A percentile compares a stretch with the other conserved stretches of the same genome.
Conservation (phyloP, 106 monocot genomes). For the Acorus gramineus region DNA sequence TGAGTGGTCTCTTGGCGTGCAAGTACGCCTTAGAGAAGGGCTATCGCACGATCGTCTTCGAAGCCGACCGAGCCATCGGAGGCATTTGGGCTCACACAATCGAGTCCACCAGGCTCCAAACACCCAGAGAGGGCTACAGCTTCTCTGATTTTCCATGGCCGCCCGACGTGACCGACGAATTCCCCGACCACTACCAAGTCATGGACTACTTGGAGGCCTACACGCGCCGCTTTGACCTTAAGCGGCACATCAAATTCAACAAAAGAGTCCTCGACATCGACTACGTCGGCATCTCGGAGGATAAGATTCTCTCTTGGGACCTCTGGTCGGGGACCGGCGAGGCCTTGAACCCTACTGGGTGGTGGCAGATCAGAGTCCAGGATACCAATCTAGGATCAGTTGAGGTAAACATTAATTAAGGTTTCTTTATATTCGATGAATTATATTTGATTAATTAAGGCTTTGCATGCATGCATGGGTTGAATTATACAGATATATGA, state of each 20-base stretch:
- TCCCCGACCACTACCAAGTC: constrained; percentile 3
- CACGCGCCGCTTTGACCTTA: constrained; percentile 5
- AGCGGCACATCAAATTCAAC: constrained; percentile 6
- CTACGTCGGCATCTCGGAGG: constrained; percentile 7
- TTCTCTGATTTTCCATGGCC: constrained; percentile 18
- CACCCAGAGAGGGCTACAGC: neutral
- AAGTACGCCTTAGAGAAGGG: constrained; percentile 11
- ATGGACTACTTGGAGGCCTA: constrained; percentile 6
- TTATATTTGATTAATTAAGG: too few relatives aligned
- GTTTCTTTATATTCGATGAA: too few relatives aligned
- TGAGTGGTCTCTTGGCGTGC: constrained; percentile 9
- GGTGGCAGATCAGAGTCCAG: constrained; percentile 3
- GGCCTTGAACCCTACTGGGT: constrained; percentile 5
- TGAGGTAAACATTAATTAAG: too few relatives aligned
- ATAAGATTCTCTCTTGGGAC: constrained; percentile 8
- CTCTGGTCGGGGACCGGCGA: constrained; percentile 12
- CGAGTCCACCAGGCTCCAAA: constrained; percentile 11
- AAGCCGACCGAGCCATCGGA: neutral
- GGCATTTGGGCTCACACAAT: constrained; percentile 13
- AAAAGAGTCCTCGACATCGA: constrained; percentile 6
- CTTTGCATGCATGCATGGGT: too few relatives aligned
- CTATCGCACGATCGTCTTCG: constrained; percentile 10
- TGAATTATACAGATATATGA: neutral
- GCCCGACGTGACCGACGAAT: neutral
- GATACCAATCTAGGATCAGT: too few relatives aligned